Evolutionary conservation across 177 flowering plant genomes (phyloP), one percentile per base, ranked within the genome.

Genomic region (Telopea speciosissima): DNA sequence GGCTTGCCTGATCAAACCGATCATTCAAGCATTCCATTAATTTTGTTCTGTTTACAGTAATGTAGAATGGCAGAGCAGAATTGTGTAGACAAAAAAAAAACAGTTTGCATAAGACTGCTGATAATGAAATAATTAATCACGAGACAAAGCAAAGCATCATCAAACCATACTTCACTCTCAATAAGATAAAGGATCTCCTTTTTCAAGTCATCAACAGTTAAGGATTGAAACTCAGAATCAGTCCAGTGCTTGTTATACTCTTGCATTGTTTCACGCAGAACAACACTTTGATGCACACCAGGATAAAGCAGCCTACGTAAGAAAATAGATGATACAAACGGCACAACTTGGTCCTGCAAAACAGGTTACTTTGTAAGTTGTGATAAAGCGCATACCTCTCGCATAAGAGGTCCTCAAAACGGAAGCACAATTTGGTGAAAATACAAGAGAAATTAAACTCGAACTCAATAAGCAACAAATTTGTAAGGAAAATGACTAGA

Each of bases 301-400:
- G 96, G 97, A 69, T 79, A 85, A 73, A 95, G 90, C 70, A 95
- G 81, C 79, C 90, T 85, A 60, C 81, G 90, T 26, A 93, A 73
- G 83, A 89, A 91, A 71, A 90, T 85, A 21, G 97, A 87, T 63
- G 99, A 91, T 28, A 95, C 66, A 79, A 90, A 80, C n/a, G 84
- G 85, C 10, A 83, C 68, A 72, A 80, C 74, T 60, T 85, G 81
- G 65, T 85, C 99, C 99, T 95, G 94, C 85, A 86, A 73, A 75
- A 73, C 8, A 21, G 22, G 12, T 23, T 14, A 24, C 54, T 52
- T 24, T 24, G 28, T 60, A 17, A 52, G 52, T 65, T 25, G 17
- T 11, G 23, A 23, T 36, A 65, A 36, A 40, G 22, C 21, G 40
- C 40, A 33, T 24, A 17, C 4, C 62, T 69, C 23, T 61, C 31